Percentiles rank a stretch among this genome's conserved stretches.
Conservation (phyloP, 495 filamentous ascomycete genomes). For the Astrothelium macrocarpum region DNA sequence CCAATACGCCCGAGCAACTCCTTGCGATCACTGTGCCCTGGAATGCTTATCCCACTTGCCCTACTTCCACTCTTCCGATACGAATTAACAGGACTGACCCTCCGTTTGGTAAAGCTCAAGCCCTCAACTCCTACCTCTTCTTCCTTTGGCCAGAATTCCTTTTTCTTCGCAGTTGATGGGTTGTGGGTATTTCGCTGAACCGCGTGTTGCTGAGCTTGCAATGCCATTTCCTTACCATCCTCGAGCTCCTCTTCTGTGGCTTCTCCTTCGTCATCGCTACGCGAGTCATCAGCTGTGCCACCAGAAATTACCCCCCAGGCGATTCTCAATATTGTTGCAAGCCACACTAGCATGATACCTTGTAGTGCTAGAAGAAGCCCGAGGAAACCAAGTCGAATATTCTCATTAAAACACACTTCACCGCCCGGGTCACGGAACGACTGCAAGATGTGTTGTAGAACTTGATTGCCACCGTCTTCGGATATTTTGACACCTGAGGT, state of each 20-base stretch:
- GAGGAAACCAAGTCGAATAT: constrained; percentile 66
- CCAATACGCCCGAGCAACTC: constrained; percentile 31
- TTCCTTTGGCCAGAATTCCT: constrained; percentile 29
- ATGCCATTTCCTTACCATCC: constrained; percentile 20
- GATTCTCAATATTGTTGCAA: constrained; percentile 74
- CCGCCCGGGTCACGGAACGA: constrained; percentile 61
- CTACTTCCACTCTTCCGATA: constrained; percentile 8
- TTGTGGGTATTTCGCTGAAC: neutral
- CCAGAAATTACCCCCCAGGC: constrained; percentile 66
- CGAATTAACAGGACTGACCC: constrained; percentile 15
- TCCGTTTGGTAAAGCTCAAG: constrained; percentile 15
- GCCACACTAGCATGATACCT: constrained; percentile 75
- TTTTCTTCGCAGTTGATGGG: neutral
- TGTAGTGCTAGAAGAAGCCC: constrained; percentile 69
- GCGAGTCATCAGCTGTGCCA: constrained; percentile 70
- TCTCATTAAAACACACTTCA: constrained; percentile 60
- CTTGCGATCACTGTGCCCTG: constrained; percentile 30
- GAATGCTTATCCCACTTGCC: constrained; percentile 26
- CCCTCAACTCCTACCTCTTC: constrained; percentile 57
- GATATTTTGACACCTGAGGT: constrained; percentile 39
- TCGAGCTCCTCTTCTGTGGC: constrained; percentile 49
- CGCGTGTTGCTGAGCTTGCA: neutral
- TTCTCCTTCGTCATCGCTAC: constrained; percentile 78
- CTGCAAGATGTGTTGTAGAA: constrained; percentile 52
- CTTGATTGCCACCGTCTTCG: constrained; percentile 45